These are phyloP conservation scores for Sarocladium oryzae DNA, from an alignment of 2,329 filamentous ascomycete species.

Conservation along the genomic window DNA sequence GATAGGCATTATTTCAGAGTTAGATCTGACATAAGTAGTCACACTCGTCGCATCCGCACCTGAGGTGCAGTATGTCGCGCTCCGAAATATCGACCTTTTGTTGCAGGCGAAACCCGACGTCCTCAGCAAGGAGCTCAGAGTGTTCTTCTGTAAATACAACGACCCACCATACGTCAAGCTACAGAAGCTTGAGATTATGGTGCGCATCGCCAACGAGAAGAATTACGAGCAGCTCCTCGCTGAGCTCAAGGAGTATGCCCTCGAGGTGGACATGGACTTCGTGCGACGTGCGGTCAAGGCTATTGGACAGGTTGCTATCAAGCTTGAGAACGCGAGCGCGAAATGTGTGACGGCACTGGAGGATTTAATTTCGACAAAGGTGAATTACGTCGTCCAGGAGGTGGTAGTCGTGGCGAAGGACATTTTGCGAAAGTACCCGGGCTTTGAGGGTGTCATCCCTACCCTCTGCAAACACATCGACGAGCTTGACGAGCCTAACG, in stretches of 20 bases:
- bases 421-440: constrained; percentile 94
- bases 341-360: constrained; percentile 92
- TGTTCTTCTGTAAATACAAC: constrained; percentile 99
- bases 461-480: constrained; percentile 95
- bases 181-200: constrained; percentile 98
- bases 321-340: constrained; percentile 91
- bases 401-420: constrained; percentile 99
- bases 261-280: constrained; percentile 99
- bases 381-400: constrained; percentile 98
- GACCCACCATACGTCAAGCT: constrained; percentile 97
- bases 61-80: constrained; percentile 95
- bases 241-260: constrained; percentile 92
- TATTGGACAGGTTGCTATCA: constrained; percentile 96
- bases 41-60: constrained; percentile 92
- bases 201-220: constrained; percentile 93
- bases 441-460: constrained; percentile 96
- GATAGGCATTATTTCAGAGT: background rate
- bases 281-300: constrained; percentile 89
- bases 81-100: constrained; percentile 92
- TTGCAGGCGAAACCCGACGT: constrained; percentile 96
- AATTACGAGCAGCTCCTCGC: constrained; percentile 93
- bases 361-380: constrained; percentile 93
- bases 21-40: constrained; percentile 46
- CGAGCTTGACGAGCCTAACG: constrained; percentile 89
- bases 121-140: constrained; percentile 90